These are phyloP conservation scores for Rhodotorula taiwanensis DNA, from an alignment of 768 basidiomycete genomes.

Conservation along the genomic window DNA sequence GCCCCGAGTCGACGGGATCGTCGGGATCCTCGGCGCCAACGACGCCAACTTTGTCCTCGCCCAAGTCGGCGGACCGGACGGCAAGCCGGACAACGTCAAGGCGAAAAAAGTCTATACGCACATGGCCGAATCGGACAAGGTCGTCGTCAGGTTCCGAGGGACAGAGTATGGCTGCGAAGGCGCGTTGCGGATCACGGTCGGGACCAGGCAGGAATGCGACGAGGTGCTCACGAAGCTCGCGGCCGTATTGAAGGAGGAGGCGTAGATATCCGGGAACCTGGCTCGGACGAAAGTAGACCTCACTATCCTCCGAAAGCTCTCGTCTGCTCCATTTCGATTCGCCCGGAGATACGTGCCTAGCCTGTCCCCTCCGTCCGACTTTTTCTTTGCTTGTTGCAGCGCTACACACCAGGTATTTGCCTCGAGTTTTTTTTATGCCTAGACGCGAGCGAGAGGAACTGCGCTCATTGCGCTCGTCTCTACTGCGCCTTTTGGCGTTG, in stretches of 20 bases:
- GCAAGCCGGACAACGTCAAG: conserved; percentile 57
- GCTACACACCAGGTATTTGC: no score
- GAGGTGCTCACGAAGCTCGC: conserved; percentile 55
- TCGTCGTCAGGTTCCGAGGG: conserved; percentile 88
- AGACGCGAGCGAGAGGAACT: no score
- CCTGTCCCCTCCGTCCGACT: no score
- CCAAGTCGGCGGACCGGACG: conserved; percentile 54
- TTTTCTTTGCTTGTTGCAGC: no score
- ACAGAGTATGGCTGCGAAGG: conserved; percentile 76
- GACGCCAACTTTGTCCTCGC: conserved; percentile 86
- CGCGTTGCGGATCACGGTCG: conserved; percentile 83
- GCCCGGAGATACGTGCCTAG: no score
- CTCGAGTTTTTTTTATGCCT: no score
- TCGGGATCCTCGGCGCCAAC: conserved; percentile 66
- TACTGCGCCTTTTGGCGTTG: conserved; percentile 24
- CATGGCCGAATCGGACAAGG: conserved; percentile 57
- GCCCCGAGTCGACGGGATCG: conserved; percentile 43
- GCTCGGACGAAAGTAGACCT: no score
- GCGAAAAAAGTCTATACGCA: conserved; percentile 63
- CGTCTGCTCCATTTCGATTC: no score
- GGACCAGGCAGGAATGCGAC: conserved; percentile 70
- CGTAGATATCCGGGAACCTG: no score
- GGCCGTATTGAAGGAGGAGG: conserved; percentile 37
- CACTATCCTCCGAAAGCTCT: no score
- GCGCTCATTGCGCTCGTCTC: no score